Conservation (phyloP, 2,329 filamentous ascomycete species). For the Penicillium sclerotigenum region DNA sequence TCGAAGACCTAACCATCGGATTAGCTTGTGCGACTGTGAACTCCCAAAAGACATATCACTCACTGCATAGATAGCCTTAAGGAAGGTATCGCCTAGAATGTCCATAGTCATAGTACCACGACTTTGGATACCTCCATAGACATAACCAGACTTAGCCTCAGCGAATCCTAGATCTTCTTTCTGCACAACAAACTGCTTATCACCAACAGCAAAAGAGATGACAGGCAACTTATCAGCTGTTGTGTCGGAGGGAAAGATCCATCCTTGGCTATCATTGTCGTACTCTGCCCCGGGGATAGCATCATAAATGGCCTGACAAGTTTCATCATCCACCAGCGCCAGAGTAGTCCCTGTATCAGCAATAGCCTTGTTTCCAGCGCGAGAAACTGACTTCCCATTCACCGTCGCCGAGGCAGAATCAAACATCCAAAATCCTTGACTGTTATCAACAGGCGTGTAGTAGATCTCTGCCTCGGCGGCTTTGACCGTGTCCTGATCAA, state of each 20-base stretch:
- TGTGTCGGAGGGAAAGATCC: slow-evolving; percentile 57
- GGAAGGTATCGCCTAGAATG: slow-evolving; percentile 61
- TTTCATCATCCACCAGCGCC: slow-evolving; percentile 60
- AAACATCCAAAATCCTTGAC: slow-evolving; percentile 67
- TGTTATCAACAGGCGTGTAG: slow-evolving; percentile 62
- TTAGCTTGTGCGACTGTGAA: not conserved
- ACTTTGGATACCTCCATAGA: slow-evolving; percentile 65
- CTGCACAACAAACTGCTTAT: slow-evolving; percentile 58
- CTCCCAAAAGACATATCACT: slow-evolving; percentile 25
- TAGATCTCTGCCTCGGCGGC: slow-evolving; percentile 53
- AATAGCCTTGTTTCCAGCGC: slow-evolving; percentile 62
- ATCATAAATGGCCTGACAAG: slow-evolving; percentile 61
- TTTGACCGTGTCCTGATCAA: slow-evolving; percentile 61
- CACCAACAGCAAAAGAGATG: slow-evolving; percentile 62
- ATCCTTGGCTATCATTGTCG: slow-evolving; percentile 58
- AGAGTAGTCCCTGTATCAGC: slow-evolving; percentile 71
- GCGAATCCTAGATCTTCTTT: slow-evolving; percentile 63
- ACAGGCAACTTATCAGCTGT: slow-evolving; percentile 55
- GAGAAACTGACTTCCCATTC: slow-evolving; percentile 53
- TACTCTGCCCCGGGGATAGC: slow-evolving; percentile 61
- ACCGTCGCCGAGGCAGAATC: slow-evolving; percentile 56
- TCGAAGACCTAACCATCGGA: slow-evolving; percentile 55
- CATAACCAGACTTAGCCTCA: slow-evolving; percentile 52
- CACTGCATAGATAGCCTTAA: slow-evolving; percentile 64
- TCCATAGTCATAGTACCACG: slow-evolving; percentile 59